These are phyloP conservation scores for Ophiognomonia clavigignenti-juglandacearum DNA, from an alignment of 2,329 filamentous ascomycete species.

Conservation along the genomic window DNA sequence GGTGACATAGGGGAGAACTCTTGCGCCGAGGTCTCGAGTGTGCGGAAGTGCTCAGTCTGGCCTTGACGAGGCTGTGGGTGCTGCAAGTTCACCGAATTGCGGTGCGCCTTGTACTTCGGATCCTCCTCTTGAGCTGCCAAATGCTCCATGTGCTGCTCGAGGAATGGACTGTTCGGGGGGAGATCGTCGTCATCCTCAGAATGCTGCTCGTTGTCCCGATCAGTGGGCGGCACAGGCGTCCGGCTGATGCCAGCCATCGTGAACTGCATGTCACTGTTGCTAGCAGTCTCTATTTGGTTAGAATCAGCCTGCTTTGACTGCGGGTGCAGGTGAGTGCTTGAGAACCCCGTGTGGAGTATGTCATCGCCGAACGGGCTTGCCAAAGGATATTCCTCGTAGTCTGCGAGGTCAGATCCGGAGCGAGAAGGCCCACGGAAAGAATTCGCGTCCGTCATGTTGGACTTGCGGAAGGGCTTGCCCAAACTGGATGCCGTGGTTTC, in stretches of 20 bases:
- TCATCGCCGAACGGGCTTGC: conserved; percentile 56
- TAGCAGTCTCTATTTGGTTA: conserved; percentile 16
- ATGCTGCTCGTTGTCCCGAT: conserved; percentile 1
- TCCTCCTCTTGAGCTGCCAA: conserved; percentile 54
- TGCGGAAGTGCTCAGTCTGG: conserved; percentile 68
- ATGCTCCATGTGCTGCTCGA: conserved; percentile 33
- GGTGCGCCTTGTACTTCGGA: conserved; percentile 77
- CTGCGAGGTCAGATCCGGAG: conserved; percentile 69
- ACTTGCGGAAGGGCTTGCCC: conserved; percentile 70
- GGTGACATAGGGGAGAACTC: conserved; percentile 60
- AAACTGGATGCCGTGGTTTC: conserved; percentile 91
- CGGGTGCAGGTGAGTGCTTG: conserved; percentile 41
- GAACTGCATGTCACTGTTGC: conserved; percentile 13
- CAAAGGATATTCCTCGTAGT: conserved; percentile 58
- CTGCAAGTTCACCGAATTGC: conserved; percentile 73
- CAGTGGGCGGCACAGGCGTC: conserved; percentile 3
- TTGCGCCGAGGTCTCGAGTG: conserved; percentile 68
- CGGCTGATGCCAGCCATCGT: conserved; percentile 16
- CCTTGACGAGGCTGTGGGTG: conserved; percentile 75
- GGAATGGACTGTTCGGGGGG: conserved; percentile 21
- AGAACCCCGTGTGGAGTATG: conserved; percentile 53
- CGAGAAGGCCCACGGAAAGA: conserved; percentile 57
- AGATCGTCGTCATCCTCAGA: background rate
- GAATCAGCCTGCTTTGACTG: conserved; percentile 21
- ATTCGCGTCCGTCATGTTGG: conserved; percentile 58